phyloP scores from a whole-genome alignment of 345 rosid genomes.

The Moricandia arvensis region DNA sequence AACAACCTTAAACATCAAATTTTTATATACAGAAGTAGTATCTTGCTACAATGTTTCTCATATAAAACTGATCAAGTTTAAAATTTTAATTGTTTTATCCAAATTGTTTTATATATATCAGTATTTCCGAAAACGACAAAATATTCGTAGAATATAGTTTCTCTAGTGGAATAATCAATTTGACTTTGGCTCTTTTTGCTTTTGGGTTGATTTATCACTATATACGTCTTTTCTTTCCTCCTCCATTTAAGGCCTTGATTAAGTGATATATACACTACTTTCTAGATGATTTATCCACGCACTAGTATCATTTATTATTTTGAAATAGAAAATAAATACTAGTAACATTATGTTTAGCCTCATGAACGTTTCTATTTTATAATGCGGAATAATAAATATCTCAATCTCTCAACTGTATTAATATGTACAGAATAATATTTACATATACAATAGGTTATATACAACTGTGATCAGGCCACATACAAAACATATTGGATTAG shows the following conservation, averaged over 20 bases:
- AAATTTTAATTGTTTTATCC: background rate
- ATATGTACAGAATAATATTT: background rate
- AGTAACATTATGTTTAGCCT: background rate
- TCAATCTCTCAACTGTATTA: background rate
- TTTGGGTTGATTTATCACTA: constrained; percentile 5
- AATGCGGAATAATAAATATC: background rate
- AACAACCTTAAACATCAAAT: too few species aligned
- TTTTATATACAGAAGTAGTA: too few species aligned
- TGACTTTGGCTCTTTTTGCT: constrained; percentile 12
- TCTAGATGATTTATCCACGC: constrained; percentile 9
- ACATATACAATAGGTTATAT: background rate
- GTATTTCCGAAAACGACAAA: background rate
- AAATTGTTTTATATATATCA: background rate
- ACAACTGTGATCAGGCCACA: background rate
- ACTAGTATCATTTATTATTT: background rate
- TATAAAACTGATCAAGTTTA: background rate
- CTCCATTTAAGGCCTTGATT: constrained; percentile 38
- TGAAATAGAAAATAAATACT: background rate
- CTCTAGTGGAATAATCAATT: constrained; percentile 22
- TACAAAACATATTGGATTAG: background rate
- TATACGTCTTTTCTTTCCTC: constrained; percentile 24
- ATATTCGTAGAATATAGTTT: background rate
- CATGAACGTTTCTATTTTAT: background rate
- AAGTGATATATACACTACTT: constrained; percentile 11
- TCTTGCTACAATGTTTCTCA: background rate